phyloP scores from a whole-genome alignment of 352 stramenopile species.

The Phytophthora podocarpi region DNA sequence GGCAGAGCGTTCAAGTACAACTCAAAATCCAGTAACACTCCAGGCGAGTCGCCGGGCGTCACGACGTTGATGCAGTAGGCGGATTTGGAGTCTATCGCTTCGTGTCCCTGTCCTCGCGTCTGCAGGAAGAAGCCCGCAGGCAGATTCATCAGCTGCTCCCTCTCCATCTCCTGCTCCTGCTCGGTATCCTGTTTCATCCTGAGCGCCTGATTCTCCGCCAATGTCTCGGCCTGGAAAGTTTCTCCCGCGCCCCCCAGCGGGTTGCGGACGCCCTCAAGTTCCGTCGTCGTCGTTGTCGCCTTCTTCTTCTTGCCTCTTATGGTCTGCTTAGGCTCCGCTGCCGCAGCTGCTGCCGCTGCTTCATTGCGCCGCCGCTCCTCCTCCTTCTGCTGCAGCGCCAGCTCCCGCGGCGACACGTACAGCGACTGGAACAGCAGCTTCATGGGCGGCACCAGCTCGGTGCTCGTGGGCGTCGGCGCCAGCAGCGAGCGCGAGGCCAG shows the following conservation, averaged over 20 bases:
- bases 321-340: slow-evolving; percentile 24
- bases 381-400: slow-evolving; percentile 51
- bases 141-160: slow-evolving; percentile 36
- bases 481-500: slow-evolving; percentile 50
- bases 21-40: slow-evolving; percentile 72
- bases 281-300: no score
- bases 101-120: slow-evolving; percentile 71
- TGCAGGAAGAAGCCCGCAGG: slow-evolving; percentile 74
- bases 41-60: slow-evolving; percentile 58
- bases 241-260: slow-evolving; percentile 11
- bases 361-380: slow-evolving; percentile 45
- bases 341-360: slow-evolving; percentile 13
- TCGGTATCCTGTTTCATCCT: slow-evolving; percentile 3
- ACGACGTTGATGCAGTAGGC: slow-evolving; percentile 85
- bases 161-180: slow-evolving; percentile 23
- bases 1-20: slow-evolving; percentile 75
- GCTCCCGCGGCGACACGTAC: slow-evolving; percentile 67
- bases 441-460: slow-evolving; percentile 63
- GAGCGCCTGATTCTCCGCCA: slow-evolving; percentile 17
- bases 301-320: slow-evolving; percentile 23
- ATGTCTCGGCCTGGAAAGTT: slow-evolving; percentile 24
- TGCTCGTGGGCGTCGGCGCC: slow-evolving; percentile 41
- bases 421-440: slow-evolving; percentile 80
- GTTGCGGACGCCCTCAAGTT: slow-evolving; percentile 20
- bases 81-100: slow-evolving; percentile 57